Percentiles rank a stretch among this genome's conserved stretches.
phyloP scores from a whole-genome alignment of 2,329 filamentous ascomycete species.

The Moelleriella libera region DNA sequence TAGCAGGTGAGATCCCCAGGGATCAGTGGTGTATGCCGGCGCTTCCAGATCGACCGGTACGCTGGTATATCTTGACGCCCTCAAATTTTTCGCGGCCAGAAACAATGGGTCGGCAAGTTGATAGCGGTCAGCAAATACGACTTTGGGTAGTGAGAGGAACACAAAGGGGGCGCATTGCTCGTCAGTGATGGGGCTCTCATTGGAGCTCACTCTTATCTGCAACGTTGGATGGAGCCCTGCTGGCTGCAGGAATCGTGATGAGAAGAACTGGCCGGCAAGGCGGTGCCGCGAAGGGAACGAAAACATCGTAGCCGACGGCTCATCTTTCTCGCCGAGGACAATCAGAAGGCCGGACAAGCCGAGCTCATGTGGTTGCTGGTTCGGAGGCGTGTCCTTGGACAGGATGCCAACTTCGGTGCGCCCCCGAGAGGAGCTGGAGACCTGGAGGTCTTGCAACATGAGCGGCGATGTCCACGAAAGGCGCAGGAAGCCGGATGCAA shows the following conservation, averaged over 20 bases:
- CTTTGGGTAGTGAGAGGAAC: slow-evolving; percentile 69
- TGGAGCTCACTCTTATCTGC: slow-evolving; percentile 46
- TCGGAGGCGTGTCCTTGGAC: slow-evolving; percentile 43
- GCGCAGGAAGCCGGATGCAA: slow-evolving; percentile 49
- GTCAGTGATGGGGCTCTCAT: slow-evolving; percentile 33
- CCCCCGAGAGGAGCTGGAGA: slow-evolving; percentile 26
- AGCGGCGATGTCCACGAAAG: slow-evolving; percentile 52
- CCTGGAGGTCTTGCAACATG: slow-evolving; percentile 22
- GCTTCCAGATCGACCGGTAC: slow-evolving; percentile 82
- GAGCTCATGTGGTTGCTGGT: slow-evolving; percentile 56
- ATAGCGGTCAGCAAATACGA: slow-evolving; percentile 77
- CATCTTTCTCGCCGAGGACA: slow-evolving; percentile 60
- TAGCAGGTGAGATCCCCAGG: slow-evolving; percentile 70
- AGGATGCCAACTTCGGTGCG: slow-evolving; percentile 74
- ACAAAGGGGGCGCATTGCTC: slow-evolving; percentile 60
- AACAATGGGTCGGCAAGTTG: slow-evolving; percentile 68
- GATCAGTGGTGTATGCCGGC: slow-evolving; percentile 60
- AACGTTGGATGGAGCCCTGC: slow-evolving; percentile 76
- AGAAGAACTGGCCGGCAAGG: slow-evolving; percentile 44
- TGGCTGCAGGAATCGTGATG: slow-evolving; percentile 49
- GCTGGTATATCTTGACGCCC: slow-evolving; percentile 50
- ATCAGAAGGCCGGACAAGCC: slow-evolving; percentile 66
- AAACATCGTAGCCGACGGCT: slow-evolving; percentile 66
- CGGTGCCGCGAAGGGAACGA: slow-evolving; percentile 69
- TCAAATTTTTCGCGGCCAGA: slow-evolving; percentile 66